A percentile compares a stretch with the other conserved stretches of the same genome.
Conservation (phyloP, 306 rosid genomes). For the Bauhinia variegata region DNA sequence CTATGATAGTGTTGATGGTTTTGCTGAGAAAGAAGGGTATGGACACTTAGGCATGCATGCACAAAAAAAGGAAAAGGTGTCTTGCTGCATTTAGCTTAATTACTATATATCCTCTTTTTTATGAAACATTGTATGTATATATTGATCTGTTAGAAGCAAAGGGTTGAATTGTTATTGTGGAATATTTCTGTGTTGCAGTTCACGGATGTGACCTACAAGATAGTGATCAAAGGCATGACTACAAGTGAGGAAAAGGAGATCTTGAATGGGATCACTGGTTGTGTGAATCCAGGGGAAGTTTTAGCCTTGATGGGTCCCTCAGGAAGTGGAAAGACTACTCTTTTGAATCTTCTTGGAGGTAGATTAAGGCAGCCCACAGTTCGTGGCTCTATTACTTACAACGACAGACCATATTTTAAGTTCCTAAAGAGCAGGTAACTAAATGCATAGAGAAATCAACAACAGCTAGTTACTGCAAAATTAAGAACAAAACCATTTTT, state of each 20-base stretch:
- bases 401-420: constrained; percentile 83
- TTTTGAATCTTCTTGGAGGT: constrained; percentile 83
- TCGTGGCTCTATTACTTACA: constrained; percentile 72
- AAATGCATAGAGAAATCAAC: too few relatives aligned
- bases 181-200: constrained; percentile 55
- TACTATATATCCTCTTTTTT: too few relatives aligned
- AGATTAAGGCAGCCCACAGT: constrained; percentile 51
- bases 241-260: constrained; percentile 76
- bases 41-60: constrained; percentile 36
- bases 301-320: constrained; percentile 98
- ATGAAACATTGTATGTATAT: too few relatives aligned
- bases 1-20: constrained; percentile 23
- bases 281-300: constrained; percentile 89
- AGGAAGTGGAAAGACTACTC: constrained; percentile 95
- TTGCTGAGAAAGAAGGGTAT: constrained; percentile 64
- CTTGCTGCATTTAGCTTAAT: constrained; percentile 15
- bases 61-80: neutral
- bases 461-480: too few relatives aligned
- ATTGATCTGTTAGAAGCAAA: too few relatives aligned
- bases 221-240: constrained; percentile 69
- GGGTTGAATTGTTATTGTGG: neutral
- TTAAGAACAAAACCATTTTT: too few relatives aligned
- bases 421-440: constrained; percentile 76
- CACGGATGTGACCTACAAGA: constrained; percentile 82
- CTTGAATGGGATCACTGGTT: constrained; percentile 80